Percentiles rank a stretch among this genome's conserved stretches.
Conservation (phyloP, 352 stramenopile genomes). For the Plasmopara viticola region DNA sequence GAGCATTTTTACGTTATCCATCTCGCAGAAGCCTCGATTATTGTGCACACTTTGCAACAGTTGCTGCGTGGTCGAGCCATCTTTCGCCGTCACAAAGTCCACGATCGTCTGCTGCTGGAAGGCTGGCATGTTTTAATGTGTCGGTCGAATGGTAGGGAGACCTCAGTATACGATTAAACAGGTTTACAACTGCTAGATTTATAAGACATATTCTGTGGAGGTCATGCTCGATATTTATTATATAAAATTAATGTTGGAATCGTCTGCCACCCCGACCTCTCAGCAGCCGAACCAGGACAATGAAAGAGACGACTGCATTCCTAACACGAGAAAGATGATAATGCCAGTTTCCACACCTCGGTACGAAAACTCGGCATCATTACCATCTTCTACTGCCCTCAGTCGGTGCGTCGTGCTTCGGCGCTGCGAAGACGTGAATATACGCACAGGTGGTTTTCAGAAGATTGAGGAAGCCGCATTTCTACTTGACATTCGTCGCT, state of each 20-base stretch:
- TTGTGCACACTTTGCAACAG: constrained; percentile 45
- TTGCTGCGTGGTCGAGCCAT: constrained; percentile 47
- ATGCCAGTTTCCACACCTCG: constrained; percentile 10
- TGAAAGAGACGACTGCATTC: background rate
- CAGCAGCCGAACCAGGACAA: constrained; percentile 23
- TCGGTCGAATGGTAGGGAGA: background rate
- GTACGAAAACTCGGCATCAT: constrained; percentile 7
- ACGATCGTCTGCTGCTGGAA: constrained; percentile 60
- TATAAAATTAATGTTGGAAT: constrained; percentile 4
- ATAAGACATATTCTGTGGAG: background rate
- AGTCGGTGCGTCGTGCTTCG: constrained; percentile 37
- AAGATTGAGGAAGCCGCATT: constrained; percentile 63
- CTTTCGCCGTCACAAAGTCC: constrained; percentile 46
- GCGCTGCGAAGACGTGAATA: constrained; percentile 56
- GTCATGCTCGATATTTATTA: constrained; percentile 9
- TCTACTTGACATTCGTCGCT: constrained; percentile 31
- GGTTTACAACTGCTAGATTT: background rate
- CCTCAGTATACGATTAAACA: constrained; percentile 13
- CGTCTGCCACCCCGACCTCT: constrained; percentile 1
- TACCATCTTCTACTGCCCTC: background rate
- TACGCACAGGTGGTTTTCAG: constrained; percentile 74
- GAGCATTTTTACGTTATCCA: constrained; percentile 39
- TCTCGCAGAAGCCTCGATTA: constrained; percentile 42
- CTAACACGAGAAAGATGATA: background rate
- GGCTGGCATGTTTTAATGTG: constrained; percentile 36